These are phyloP conservation scores for Luvunga scandens DNA, from an alignment of 345 rosid genomes.

Conservation along the genomic window DNA sequence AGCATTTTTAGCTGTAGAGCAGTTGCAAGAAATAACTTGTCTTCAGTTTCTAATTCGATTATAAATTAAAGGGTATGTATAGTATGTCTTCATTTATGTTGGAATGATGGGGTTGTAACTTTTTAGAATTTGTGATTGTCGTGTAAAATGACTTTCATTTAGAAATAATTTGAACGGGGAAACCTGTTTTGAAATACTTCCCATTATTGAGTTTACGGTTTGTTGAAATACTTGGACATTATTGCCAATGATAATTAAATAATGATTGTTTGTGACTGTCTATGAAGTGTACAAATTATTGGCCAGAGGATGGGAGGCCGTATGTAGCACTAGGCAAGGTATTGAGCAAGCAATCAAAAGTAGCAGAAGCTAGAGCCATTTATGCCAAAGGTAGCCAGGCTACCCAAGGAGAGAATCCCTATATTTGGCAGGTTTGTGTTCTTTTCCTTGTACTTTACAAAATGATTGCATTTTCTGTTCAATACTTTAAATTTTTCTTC, in stretches of 20 bases:
- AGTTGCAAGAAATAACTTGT: background rate
- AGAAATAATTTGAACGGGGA: background rate
- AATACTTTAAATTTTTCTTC: background rate
- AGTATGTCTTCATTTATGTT: background rate
- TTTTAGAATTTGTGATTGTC: background rate
- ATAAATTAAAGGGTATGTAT: background rate
- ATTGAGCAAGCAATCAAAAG: constrained; percentile 64
- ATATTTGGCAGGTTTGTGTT: constrained; percentile 86
- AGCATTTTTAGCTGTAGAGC: background rate
- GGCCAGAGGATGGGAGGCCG: constrained; percentile 99
- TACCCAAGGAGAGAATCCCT: constrained; percentile 95
- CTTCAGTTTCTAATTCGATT: background rate
- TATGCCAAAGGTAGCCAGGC: constrained; percentile 92
- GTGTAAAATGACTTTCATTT: background rate
- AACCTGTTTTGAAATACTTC: background rate
- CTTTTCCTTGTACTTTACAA: background rate
- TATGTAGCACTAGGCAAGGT: constrained; percentile 88
- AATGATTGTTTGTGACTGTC: background rate
- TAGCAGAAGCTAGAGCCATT: constrained; percentile 61
- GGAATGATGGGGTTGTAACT: background rate
- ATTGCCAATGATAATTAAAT: background rate
- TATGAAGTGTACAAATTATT: constrained; percentile 67
- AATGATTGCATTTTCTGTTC: background rate
- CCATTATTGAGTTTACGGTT: background rate
- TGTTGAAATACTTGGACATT: background rate